Conservation (phyloP, 176 grass and related monocot species). For the Triticum monococcum region DNA sequence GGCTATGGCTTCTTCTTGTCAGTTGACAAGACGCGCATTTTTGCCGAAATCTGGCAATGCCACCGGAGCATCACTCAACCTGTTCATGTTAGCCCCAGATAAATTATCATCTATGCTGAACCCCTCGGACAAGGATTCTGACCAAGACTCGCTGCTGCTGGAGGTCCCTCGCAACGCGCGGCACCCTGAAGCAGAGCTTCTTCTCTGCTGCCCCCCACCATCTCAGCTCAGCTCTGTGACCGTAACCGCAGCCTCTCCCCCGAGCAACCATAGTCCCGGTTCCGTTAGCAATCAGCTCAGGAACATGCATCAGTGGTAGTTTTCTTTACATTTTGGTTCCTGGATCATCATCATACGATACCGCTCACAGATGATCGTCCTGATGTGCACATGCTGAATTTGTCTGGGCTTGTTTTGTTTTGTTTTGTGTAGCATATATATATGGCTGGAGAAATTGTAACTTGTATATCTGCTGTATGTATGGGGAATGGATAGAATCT, state of each 20-base stretch:
- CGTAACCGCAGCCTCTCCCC: slow-evolving; percentile 20
- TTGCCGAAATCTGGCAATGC: slow-evolving; percentile 29
- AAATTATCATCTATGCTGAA: slow-evolving; percentile 40
- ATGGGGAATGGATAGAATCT: too few species aligned
- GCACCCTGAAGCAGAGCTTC: slow-evolving; percentile 72
- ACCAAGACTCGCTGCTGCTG: slow-evolving; percentile 70
- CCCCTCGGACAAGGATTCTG: slow-evolving; percentile 45
- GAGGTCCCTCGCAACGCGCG: slow-evolving; percentile 64
- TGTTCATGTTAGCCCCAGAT: slow-evolving; percentile 59
- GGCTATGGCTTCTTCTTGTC: slow-evolving; percentile 24
- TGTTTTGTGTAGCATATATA: too few species aligned
- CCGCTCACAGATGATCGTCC: not conserved
- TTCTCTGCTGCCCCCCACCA: slow-evolving; percentile 37
- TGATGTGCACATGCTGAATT: too few species aligned
- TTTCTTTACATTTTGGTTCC: slow-evolving; percentile 36
- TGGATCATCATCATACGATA: slow-evolving; percentile 34
- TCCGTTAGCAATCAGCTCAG: slow-evolving; percentile 46
- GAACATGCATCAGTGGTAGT: slow-evolving; percentile 39
- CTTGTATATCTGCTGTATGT: too few species aligned
- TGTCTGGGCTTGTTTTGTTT: too few species aligned
- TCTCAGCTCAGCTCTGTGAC: slow-evolving; percentile 40
- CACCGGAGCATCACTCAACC: slow-evolving; percentile 25
- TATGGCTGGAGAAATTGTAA: too few species aligned
- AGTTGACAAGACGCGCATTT: slow-evolving; percentile 15
- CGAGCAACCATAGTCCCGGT: slow-evolving; percentile 31